Conservation (phyloP, 2,329 filamentous ascomycete genomes). For the Penicillium corylophilum region DNA sequence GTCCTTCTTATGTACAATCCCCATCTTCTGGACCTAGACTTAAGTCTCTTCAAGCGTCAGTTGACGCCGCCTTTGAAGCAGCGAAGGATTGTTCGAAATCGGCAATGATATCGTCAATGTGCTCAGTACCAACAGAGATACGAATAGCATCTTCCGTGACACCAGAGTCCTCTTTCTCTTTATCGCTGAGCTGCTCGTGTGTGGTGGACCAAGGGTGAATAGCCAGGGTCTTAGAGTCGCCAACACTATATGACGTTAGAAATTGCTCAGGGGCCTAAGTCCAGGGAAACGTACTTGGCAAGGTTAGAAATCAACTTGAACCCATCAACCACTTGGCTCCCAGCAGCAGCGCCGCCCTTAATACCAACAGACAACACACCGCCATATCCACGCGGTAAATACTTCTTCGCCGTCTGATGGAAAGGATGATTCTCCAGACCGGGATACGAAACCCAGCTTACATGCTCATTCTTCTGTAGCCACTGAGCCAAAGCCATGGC, state of each 20-base stretch:
- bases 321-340: constrained; percentile 83
- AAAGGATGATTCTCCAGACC: constrained; percentile 79
- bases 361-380: constrained; percentile 92
- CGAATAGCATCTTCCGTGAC: constrained; percentile 88
- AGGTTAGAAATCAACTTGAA: constrained; percentile 96
- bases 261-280: constrained; percentile 53
- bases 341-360: constrained; percentile 80
- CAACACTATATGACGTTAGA: constrained; percentile 56
- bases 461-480: constrained; percentile 78
- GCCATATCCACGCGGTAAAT: constrained; percentile 79
- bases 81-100: constrained; percentile 92
- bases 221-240: constrained; percentile 90
- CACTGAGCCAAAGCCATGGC: constrained; percentile 75
- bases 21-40: background rate
- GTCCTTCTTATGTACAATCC: background rate
- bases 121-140: constrained; percentile 92
- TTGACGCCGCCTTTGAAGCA: constrained; percentile 47
- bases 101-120: constrained; percentile 94
- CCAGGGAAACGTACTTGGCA: constrained; percentile 62
- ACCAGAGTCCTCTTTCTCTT: constrained; percentile 77
- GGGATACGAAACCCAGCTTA: constrained; percentile 92
- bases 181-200: constrained; percentile 82
- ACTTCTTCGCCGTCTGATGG: constrained; percentile 80
- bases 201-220: constrained; percentile 96
- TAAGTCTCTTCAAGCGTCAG: constrained; percentile 8